These are phyloP conservation scores for Pythium aquatile DNA, from an alignment of 352 stramenopile genomes.

Conservation along the genomic window DNA sequence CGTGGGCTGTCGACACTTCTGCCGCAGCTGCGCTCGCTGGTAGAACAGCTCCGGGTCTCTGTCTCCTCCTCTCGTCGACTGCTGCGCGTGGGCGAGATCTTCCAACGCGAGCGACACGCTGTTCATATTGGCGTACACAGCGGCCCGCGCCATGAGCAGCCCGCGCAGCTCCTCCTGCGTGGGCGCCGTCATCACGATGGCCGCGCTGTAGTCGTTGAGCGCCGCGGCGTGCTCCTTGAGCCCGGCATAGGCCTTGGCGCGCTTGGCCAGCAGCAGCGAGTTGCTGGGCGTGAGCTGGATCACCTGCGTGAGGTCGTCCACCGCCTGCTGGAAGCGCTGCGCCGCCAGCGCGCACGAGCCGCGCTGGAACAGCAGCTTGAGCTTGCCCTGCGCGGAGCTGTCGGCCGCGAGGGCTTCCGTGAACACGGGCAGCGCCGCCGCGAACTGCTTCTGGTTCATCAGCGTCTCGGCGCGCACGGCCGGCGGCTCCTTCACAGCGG, in stretches of 20 bases:
- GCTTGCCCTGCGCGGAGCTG: conserved; percentile 31
- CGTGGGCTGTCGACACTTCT: conserved; percentile 42
- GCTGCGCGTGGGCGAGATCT: conserved; percentile 51
- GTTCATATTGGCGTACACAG: conserved; percentile 57
- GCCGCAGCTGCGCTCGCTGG: conserved; percentile 50
- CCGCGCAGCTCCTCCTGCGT: conserved; percentile 35
- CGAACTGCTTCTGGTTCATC: conserved; percentile 57
- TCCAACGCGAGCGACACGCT: conserved; percentile 51
- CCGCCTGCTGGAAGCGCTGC: conserved; percentile 54
- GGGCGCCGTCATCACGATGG: conserved; percentile 44
- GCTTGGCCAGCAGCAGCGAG: conserved; percentile 61
- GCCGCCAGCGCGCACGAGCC: conserved; percentile 54
- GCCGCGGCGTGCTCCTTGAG: conserved; percentile 50
- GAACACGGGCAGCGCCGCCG: conserved; percentile 53
- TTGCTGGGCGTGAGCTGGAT: conserved; percentile 71
- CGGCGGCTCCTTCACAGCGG: conserved; percentile 20
- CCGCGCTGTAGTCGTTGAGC: conserved; percentile 64
- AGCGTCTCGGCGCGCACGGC: conserved; percentile 42
- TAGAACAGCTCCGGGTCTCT: conserved; percentile 61
- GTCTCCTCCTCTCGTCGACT: conserved; percentile 33
- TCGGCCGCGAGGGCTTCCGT: conserved; percentile 43
- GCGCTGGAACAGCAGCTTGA: conserved; percentile 67
- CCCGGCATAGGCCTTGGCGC: conserved; percentile 58
- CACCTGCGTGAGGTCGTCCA: conserved; percentile 71
- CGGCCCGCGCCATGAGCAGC: conserved; percentile 50